Percentiles rank a stretch among this genome's conserved stretches.
Evolutionary conservation across 2,329 filamentous ascomycete genomes (phyloP).

Genomic region (Colletotrichum sp.): DNA sequence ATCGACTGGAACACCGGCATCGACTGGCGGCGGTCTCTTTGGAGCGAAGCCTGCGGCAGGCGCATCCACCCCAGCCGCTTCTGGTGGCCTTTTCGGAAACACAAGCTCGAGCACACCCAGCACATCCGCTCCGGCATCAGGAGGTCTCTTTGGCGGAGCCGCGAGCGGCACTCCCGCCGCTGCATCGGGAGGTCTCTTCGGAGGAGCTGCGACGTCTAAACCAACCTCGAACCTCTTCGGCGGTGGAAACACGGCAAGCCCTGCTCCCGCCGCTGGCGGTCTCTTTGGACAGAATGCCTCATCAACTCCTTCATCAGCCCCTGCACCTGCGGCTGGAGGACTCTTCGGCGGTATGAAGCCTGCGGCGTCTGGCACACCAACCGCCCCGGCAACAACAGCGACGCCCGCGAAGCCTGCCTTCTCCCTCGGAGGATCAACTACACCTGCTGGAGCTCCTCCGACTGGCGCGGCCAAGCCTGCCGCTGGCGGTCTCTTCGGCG

Average conservation of each 20-base stretch:
- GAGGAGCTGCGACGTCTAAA: constrained; percentile 26
- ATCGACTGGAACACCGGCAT: constrained; percentile 25
- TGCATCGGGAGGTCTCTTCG: constrained; percentile 21
- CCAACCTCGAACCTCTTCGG: constrained; percentile 25
- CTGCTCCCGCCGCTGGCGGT: constrained; percentile 27
- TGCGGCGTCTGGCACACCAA: constrained; percentile 13
- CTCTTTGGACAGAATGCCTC: constrained; percentile 30
- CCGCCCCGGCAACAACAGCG: constrained; percentile 24
- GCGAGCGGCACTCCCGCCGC: neutral
- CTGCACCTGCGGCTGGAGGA: constrained; percentile 21
- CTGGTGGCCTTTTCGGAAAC: constrained; percentile 13
- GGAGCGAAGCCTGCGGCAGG: constrained; percentile 26
- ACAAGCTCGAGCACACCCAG: constrained; percentile 11
- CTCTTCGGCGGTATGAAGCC: constrained; percentile 15
- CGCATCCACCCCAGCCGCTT: constrained; percentile 6
- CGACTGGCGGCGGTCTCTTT: constrained; percentile 29
- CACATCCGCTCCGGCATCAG: constrained; percentile 22
- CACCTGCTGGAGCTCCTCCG: constrained; percentile 61
- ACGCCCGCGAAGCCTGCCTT: constrained; percentile 56
- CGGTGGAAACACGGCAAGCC: constrained; percentile 26
- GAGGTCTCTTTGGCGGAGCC: constrained; percentile 20
- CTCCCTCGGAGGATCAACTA: constrained; percentile 54
- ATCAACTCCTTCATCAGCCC: constrained; percentile 23
- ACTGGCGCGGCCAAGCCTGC: constrained; percentile 35
- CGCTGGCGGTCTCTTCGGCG: constrained; percentile 35